phyloP scores from a whole-genome alignment of 1,284 basidiomycete species.

The Cystobasidium pallidum region DNA sequence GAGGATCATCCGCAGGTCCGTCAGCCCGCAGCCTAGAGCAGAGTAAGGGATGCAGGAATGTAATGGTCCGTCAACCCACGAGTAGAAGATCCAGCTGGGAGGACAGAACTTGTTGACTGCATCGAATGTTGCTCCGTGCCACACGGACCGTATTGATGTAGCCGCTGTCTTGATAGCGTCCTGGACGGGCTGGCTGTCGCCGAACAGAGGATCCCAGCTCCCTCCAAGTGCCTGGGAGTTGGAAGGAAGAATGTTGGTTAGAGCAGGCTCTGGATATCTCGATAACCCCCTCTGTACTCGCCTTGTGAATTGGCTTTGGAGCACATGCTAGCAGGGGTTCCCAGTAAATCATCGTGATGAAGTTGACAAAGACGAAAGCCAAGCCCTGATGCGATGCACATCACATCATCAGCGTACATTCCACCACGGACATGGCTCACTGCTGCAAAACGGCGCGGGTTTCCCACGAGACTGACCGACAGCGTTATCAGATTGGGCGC shows the following conservation, averaged over 20 bases:
- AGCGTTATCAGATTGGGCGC: constrained; percentile 78
- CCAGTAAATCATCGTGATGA: constrained; percentile 77
- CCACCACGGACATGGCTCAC: too few species aligned
- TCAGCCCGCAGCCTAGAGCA: too few species aligned
- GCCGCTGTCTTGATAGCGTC: constrained; percentile 7
- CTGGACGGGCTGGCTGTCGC: constrained; percentile 16
- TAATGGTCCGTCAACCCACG: constrained; percentile 62
- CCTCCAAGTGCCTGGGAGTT: constrained; percentile 50
- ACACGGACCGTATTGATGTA: constrained; percentile 19
- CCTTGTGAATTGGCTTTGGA: constrained; percentile 49
- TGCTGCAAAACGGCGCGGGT: too few species aligned
- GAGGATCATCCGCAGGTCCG: constrained; percentile 5
- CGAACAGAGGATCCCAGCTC: constrained; percentile 53
- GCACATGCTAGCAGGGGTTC: constrained; percentile 63
- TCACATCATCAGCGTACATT: too few species aligned
- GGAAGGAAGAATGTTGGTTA: neutral
- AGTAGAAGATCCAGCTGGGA: constrained; percentile 83
- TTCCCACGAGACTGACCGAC: constrained; percentile 61
- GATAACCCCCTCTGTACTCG: neutral
- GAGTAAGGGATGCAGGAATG: neutral
- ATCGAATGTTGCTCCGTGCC: constrained; percentile 41
- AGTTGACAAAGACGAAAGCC: constrained; percentile 79
- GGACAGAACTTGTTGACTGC: constrained; percentile 61
- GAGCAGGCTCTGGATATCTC: neutral
- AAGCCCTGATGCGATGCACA: too few species aligned